Percentiles rank a stretch among this genome's conserved stretches.
These are phyloP conservation scores for Pistacia atlantica DNA, from an alignment of 345 rosid species.

Conservation along the genomic window DNA sequence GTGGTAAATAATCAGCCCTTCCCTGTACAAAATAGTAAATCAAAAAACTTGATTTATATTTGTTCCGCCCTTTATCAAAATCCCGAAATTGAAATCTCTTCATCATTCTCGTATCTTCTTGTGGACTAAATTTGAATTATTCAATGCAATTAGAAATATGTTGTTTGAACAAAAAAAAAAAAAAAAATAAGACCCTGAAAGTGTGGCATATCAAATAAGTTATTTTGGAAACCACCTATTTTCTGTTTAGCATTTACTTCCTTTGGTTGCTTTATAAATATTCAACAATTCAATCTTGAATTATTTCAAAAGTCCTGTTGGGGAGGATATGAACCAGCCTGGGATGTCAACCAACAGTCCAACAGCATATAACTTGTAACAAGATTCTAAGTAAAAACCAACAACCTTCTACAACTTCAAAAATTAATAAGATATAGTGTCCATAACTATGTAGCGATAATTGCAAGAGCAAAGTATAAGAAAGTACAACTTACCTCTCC, in stretches of 20 bases:
- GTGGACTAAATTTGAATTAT: background rate
- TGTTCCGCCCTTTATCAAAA: background rate
- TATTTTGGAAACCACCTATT: background rate
- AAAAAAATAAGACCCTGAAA: background rate
- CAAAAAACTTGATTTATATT: background rate
- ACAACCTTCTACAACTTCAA: background rate
- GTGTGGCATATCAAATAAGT: background rate
- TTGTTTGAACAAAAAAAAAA: too few relatives aligned
- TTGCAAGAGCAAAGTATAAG: conserved; percentile 1
- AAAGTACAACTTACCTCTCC: conserved; percentile 77
- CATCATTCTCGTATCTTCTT: background rate
- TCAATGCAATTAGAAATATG: background rate
- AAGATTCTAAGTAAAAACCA: conserved; percentile 4
- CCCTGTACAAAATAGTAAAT: too few relatives aligned
- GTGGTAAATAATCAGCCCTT: too few relatives aligned
- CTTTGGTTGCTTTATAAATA: background rate
- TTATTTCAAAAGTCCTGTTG: background rate
- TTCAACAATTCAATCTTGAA: background rate
- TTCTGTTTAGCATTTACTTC: background rate
- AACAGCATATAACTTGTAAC: background rate
- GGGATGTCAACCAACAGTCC: background rate
- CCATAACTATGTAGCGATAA: background rate
- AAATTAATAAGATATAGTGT: background rate
- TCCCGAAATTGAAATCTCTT: background rate
- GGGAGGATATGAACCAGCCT: background rate